Evolutionary conservation across 495 filamentous ascomycete genomes (phyloP).

Genomic region (Penicillium paxilli): DNA sequence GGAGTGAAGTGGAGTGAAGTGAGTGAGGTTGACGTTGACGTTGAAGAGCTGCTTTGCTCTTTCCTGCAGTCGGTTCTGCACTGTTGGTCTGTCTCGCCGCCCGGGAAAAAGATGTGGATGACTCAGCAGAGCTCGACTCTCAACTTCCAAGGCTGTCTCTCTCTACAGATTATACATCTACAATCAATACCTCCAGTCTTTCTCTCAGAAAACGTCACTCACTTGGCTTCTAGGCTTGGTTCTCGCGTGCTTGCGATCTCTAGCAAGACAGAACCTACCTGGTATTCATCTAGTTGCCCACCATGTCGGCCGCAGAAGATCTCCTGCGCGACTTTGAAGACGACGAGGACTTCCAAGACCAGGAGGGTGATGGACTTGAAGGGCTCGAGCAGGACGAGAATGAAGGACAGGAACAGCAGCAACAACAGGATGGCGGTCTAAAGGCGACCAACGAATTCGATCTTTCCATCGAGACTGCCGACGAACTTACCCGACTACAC

Average conservation of each 20-base stretch:
- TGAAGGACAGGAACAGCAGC: too few relatives aligned
- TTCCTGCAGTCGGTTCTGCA: slow-evolving; percentile 11
- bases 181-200: too few relatives aligned
- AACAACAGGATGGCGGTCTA: slow-evolving; percentile 23
- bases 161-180: too few relatives aligned
- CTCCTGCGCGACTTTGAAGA: slow-evolving; percentile 48
- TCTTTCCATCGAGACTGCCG: slow-evolving; percentile 86
- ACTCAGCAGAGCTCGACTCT: slow-evolving; percentile 24
- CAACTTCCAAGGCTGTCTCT: too few relatives aligned
- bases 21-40: neutral
- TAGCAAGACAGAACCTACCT: neutral
- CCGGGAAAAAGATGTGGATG: slow-evolving; percentile 10
- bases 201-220: too few relatives aligned
- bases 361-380: slow-evolving; percentile 27
- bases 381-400: slow-evolving; percentile 31
- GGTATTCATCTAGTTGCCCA: neutral
- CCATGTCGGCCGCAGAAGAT: slow-evolving; percentile 47
- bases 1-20: too few relatives aligned
- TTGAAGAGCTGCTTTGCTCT: neutral
- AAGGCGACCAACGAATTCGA: slow-evolving; percentile 79
- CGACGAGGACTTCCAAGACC: slow-evolving; percentile 30
- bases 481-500: slow-evolving; percentile 89
- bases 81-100: slow-evolving; percentile 21
- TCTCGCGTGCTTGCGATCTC: too few relatives aligned
- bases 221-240: too few relatives aligned